Conservation (phyloP, 2,329 filamentous ascomycete genomes). For the Colletotrichum paranaense region DNA sequence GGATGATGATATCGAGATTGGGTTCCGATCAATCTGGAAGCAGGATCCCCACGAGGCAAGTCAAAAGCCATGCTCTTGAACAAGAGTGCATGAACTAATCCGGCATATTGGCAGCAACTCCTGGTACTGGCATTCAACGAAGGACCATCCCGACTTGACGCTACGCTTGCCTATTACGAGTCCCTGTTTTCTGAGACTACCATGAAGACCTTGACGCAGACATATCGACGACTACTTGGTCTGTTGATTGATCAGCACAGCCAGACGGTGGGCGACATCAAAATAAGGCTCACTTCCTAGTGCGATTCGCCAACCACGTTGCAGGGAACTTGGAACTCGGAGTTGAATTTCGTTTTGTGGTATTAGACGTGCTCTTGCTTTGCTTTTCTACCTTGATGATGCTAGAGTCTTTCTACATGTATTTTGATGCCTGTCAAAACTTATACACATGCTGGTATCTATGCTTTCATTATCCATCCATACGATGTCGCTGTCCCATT, state of each 20-base stretch:
- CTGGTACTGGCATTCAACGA: constrained; percentile 19
- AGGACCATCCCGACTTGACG: neutral
- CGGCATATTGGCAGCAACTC: neutral
- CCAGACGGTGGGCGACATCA: constrained; percentile 12
- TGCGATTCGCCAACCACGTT: neutral
- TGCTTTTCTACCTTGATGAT: neutral
- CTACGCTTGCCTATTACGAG: constrained; percentile 18
- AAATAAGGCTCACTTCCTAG: neutral
- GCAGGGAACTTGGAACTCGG: neutral
- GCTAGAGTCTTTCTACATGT: neutral
- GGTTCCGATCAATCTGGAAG: constrained; percentile 16
- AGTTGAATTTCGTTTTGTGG: neutral
- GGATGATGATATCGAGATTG: neutral
- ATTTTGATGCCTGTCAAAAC: neutral
- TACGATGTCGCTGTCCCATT: neutral
- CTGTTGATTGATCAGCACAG: neutral
- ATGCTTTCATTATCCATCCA: neutral
- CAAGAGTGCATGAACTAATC: neutral
- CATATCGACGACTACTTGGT: neutral
- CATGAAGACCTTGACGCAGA: neutral
- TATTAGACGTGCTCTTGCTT: neutral
- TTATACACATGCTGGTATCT: neutral
- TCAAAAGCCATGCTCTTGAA: accelerated
- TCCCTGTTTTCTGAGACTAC: neutral
- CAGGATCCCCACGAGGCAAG: constrained; percentile 30